Evolutionary conservation across 768 basidiomycete genomes (phyloP), one percentile per base, ranked within the genome.

Genomic region (Terana coerulea): DNA sequence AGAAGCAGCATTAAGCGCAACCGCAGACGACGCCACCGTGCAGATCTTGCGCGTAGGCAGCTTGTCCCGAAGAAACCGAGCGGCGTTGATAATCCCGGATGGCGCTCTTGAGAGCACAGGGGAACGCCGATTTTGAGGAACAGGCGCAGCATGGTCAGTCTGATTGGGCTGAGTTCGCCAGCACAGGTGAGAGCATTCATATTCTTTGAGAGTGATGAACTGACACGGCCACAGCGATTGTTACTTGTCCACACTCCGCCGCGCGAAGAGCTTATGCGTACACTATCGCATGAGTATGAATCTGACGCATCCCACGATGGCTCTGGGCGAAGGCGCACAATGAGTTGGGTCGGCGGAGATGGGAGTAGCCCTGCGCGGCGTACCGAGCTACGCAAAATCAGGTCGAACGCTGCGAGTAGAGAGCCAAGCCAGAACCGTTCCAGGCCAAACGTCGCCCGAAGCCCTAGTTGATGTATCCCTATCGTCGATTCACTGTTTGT

Each of bases 171-270:
- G 17, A 4, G 35, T 53, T 88, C 88, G 28, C 84, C 88, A 10
- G 85, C 86, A 28, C 85, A 89, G 73, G 84, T 84, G 62, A 49
- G 70, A 55, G 22, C 5, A 31, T 33, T 40, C 29, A 22, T 12
- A 33, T 3, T 25, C 15, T 11, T 39, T 42, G 21, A 12, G 10
- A 31, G 25, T 11, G 15, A 9, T 10, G 19, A n/a, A 25, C 42
- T 12, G 9, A 30, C 33, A 22, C 28, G 36, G 3, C 31, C 35
- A 8, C 61, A 82, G 78, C 85, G 81, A 58, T 66, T 86, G n/a
- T 62, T 89, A 10, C 67, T 88, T 26, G 79, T 80, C 10, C 81
- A 85, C 59, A 79, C 84, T 2, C 84, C 86, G 11, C 79, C 86
- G 24, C 73, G 76, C 29, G 78, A 83, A 19, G 64, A 64, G 28